Evolutionary conservation across 371 early-diverging fungal species (phyloP), one percentile per base, ranked within the genome.

Genomic region (Haplosporangium sp.): DNA sequence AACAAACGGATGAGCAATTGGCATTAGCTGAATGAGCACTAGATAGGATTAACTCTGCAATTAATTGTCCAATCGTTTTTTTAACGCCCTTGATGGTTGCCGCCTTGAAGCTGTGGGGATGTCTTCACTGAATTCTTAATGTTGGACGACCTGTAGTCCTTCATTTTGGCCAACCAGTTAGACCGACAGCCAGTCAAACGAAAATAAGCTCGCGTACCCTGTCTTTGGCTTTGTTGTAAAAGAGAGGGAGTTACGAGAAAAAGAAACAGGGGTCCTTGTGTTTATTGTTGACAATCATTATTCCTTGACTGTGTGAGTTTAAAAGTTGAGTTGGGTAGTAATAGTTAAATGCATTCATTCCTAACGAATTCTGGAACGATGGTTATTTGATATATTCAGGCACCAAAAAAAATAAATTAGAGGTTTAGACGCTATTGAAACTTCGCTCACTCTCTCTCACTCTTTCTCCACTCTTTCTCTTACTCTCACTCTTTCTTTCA

Each of bases 171-270:
- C 27, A 27, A 27, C 27, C 27, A 27, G 27, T 27, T 27, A 27
- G 27, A 27, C 27, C n/a, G n/a, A n/a, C n/a, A n/a, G n/a, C n/a
- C 27, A 27, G 27, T 27, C 27, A 27, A 27, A 27, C 27, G 27
- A 34, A 55, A 55, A 55, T 55, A 55, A 34, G 55, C 55, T 55
- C 55, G 55, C 55, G 55, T 55, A 27, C 27, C 27, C 27, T 27
- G 55, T 55, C 55, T 13, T 20, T 20, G 5, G 5, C 27, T 42
- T 11, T 8, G 44, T 42, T 11, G 44, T 11, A 11, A 5, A 42
- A 42, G 44, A 5, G 44, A 19, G 5, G 19, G 27, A 27, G 1
- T 27, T 27, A 27, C 27, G 27, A 27, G 7, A 50, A 50, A 19
- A 50, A 50, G 20, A 53, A 20, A 27, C n/a, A 53, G 20, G 13